A percentile compares a stretch with the other conserved stretches of the same genome.
Evolutionary conservation across 2,329 filamentous ascomycete species (phyloP).

Genomic region (Botrytis cinerea): DNA sequence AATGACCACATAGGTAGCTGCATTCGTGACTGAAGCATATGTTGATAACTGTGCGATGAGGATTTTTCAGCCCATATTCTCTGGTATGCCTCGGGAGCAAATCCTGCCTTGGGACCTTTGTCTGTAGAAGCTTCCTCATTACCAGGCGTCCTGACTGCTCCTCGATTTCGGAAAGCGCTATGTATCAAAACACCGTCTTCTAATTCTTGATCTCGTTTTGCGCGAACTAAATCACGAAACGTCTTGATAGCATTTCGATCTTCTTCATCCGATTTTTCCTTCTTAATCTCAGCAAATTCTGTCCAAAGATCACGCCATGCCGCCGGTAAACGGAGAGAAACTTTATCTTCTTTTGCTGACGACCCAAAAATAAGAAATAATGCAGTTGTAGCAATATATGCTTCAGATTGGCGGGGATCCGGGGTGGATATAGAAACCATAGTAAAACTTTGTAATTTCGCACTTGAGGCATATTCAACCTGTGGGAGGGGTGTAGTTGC

Average conservation of each 20-base stretch:
- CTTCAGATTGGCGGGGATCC: conserved; percentile 79
- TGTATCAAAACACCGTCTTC: conserved; percentile 76
- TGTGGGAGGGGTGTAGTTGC: conserved; percentile 42
- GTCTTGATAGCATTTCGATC: conserved; percentile 70
- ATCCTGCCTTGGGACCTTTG: conserved; percentile 39
- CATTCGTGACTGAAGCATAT: conserved; percentile 59
- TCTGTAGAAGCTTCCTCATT: conserved; percentile 48
- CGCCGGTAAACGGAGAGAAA: conserved; percentile 73
- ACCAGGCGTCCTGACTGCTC: conserved; percentile 50
- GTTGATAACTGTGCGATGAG: conserved; percentile 50
- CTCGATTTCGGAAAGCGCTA: conserved; percentile 70
- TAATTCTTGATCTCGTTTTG: conserved; percentile 67
- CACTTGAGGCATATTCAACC: conserved; percentile 41
- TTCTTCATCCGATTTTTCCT: conserved; percentile 65
- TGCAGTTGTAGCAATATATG: conserved; percentile 77
- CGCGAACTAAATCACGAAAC: conserved; percentile 69
- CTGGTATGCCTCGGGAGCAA: conserved; percentile 48
- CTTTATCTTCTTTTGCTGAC: conserved; percentile 83
- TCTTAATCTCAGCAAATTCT: conserved; percentile 72
- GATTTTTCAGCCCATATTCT: conserved; percentile 70
- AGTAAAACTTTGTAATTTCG: conserved; percentile 63
- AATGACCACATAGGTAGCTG: conserved; percentile 90
- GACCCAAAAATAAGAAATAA: conserved; percentile 79
- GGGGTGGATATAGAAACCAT: conserved; percentile 77
- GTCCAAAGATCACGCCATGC: conserved; percentile 85